These are phyloP conservation scores for Entomophthora muscae DNA, from an alignment of 371 early-diverging fungal genomes.

Conservation along the genomic window DNA sequence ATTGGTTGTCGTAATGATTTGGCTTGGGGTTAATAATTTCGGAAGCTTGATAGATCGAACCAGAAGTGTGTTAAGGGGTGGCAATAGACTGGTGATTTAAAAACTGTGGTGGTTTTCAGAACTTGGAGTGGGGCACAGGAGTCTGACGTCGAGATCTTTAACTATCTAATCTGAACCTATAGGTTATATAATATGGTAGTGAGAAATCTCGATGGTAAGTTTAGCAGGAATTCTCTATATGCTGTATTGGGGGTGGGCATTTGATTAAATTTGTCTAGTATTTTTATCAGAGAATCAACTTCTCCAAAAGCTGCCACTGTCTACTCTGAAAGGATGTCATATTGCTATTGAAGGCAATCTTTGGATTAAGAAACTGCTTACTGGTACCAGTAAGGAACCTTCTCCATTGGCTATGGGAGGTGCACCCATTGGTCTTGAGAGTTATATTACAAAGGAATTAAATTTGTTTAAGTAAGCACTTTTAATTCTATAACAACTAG, in stretches of 20 bases:
- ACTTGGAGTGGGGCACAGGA: no score
- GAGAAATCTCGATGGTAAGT: background rate
- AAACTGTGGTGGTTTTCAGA: no score
- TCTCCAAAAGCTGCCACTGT: conserved; percentile 32
- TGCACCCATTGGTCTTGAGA: conserved; percentile 32
- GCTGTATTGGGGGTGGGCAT: background rate
- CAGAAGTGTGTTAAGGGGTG: no score
- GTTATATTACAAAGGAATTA: conserved; percentile 29
- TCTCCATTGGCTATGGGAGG: conserved; percentile 53
- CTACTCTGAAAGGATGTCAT: conserved; percentile 37
- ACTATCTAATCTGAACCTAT: no score
- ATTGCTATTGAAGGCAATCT: conserved; percentile 61
- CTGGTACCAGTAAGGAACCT: conserved; percentile 23
- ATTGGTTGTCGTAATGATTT: no score
- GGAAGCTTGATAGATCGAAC: no score
- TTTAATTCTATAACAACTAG: no score
- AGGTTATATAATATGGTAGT: background rate
- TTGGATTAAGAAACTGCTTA: conserved; percentile 47
- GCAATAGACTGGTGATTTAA: no score
- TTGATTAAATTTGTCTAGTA: conserved; percentile 22
- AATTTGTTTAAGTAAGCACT: conserved; percentile 11
- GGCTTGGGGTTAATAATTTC: no score
- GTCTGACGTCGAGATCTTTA: no score
- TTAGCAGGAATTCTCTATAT: background rate
- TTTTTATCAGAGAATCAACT: conserved; percentile 40